These are phyloP conservation scores for Chlamydomonas schloesseri DNA, from an alignment of 139 green algal genomes.

Conservation along the genomic window DNA sequence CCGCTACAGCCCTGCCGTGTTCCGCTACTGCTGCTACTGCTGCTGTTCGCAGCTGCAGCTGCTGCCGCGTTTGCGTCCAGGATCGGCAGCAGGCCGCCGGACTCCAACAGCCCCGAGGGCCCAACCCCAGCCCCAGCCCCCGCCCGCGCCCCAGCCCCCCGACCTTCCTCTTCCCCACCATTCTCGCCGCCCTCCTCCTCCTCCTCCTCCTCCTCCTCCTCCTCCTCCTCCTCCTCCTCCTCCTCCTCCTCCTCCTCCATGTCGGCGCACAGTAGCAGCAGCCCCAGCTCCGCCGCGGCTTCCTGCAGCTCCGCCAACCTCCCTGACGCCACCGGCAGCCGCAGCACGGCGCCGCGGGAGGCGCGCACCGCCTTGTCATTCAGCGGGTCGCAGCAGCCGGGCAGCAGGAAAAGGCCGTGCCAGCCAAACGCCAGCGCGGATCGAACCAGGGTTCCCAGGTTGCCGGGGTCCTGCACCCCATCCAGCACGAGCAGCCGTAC, in stretches of 20 bases:
- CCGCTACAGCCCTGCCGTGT: neutral
- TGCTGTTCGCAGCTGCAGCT: no score
- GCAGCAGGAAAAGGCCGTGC: slow-evolving; percentile 80
- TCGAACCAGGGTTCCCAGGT: slow-evolving; percentile 74
- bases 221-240: neutral
- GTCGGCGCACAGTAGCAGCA: slow-evolving; percentile 70
- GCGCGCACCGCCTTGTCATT: slow-evolving; percentile 80
- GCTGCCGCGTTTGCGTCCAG: neutral
- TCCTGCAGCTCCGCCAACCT: slow-evolving; percentile 45
- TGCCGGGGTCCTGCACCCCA: slow-evolving; percentile 76
- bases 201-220: slow-evolving; percentile 3
- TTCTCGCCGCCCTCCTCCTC: neutral
- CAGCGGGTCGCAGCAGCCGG: slow-evolving; percentile 83
- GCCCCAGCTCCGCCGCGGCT: slow-evolving; percentile 11
- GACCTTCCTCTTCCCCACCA: slow-evolving; percentile 7
- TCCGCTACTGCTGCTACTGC: neutral
- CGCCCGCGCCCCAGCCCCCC: no score
- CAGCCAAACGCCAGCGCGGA: slow-evolving; percentile 85
- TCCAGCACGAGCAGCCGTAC: slow-evolving; percentile 79
- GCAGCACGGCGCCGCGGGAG: slow-evolving; percentile 56
- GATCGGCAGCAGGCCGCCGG: neutral
- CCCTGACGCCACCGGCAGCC: slow-evolving; percentile 35
- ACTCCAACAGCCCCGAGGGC: neutral
- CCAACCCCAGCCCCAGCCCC: no score
- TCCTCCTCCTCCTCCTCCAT: slow-evolving; percentile 52